Evolutionary conservation across 495 filamentous ascomycete species (phyloP), one percentile per base, ranked within the genome.

Genomic region (Aspergillus nidulans): DNA sequence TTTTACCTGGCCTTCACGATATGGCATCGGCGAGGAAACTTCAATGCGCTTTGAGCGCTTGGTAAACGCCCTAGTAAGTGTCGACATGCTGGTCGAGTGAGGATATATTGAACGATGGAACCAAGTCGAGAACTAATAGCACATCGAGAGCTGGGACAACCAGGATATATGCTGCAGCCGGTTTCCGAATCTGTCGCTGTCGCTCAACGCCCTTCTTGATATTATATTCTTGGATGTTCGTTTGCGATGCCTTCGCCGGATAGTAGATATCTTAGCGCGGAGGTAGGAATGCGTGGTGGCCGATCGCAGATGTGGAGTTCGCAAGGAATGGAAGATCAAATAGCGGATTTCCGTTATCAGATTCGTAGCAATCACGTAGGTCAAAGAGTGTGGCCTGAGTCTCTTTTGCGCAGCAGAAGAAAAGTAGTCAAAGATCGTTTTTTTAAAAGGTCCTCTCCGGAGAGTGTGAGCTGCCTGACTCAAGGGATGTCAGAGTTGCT

Each of bases 51-150:
- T 76, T 61, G 63, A 68, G 70, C 74, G 77, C 65, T 73, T 78
- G 59, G 87, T 90, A 62, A 90, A 88, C 28, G 85, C 87, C 67
- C 87, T 74, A 32, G 82, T 78, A 60, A 90, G 67, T 49, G 66
- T 76, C 40, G 73, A 70, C 67, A 77, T 76, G 53, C 15, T 26
- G 23, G 41, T 58, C 63, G 57, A 58, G 52, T 46, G 57, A 59
- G 16, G 50, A 55, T 40, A 2, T n/a, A 53, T n/a, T 26, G 9
- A 20, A 16, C n/a, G 13, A 49, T 30, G 32, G 12, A 26, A 46
- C 16, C 50, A 32, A 49, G 28, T 46, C 19, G 43, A 49, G n/a
- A 16, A 39, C 24, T 12, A 19, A n/a, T 34, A 48, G 49, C 16
- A 56, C 38, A 48, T 39, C 46, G n/a, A 38, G 20, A 52, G 24